phyloP scores from a whole-genome alignment of 148 eudicot species.

The Polygonum aviculare region DNA sequence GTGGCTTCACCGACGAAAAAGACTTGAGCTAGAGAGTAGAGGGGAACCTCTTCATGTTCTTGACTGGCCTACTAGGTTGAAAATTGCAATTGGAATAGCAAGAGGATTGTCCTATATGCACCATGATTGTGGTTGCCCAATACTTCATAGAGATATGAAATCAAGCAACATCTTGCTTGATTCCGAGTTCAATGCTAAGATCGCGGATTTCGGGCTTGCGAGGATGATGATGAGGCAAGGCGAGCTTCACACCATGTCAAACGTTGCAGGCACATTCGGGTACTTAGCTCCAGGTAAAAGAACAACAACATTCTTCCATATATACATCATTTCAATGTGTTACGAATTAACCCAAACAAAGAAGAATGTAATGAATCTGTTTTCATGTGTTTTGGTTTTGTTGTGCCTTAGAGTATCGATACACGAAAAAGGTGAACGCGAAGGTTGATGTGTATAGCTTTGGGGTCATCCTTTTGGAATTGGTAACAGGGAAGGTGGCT shows the following conservation, averaged over 20 bases:
- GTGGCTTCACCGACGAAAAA: constrained; percentile 44
- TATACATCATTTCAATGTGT: neutral
- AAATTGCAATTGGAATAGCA: constrained; percentile 55
- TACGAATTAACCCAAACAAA: neutral
- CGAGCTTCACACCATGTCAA: constrained; percentile 42
- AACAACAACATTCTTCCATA: neutral
- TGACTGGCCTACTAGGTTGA: constrained; percentile 63
- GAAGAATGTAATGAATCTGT: neutral
- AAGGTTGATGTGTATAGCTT: constrained; percentile 73
- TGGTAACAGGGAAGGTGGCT: constrained; percentile 66
- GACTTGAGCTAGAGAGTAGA: neutral
- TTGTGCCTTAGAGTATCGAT: constrained; percentile 45
- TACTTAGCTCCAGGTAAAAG: constrained; percentile 61
- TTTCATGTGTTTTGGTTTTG: neutral
- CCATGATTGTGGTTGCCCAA: constrained; percentile 59
- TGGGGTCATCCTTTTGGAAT: constrained; percentile 71
- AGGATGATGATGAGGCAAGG: constrained; percentile 35
- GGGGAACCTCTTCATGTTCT: neutral
- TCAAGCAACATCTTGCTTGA: constrained; percentile 66
- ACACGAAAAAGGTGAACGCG: constrained; percentile 54
- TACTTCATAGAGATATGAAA: constrained; percentile 63
- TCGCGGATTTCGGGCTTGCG: constrained; percentile 74
- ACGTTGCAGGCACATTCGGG: constrained; percentile 63
- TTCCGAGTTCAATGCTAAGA: constrained; percentile 46
- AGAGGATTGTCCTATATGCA: constrained; percentile 67